Base-by-base conservation (phyloP, 352 stramenopile species). In the Pythium guiyangense region DNA sequence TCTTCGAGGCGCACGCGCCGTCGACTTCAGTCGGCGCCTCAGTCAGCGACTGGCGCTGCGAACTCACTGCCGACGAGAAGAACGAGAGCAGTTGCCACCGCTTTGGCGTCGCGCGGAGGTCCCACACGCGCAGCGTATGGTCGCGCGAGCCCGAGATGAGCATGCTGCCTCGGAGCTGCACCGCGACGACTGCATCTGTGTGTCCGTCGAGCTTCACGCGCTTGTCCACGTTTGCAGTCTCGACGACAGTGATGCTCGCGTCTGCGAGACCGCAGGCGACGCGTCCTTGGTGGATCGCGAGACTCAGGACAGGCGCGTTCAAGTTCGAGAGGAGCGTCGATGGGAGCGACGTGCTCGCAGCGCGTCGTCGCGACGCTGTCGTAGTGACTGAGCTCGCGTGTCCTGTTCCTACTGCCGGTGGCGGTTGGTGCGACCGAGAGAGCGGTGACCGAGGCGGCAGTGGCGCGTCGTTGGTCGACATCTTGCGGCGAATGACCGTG, bases 401-500 rank as follows among this genome's bases (percentile, higher is more conserved):
- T 31, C 25, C 14, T 42, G 14, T 40, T 43, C 15, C 9, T 34
- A n/a, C 35, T 54, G 26, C 27, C n/a, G 46, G 37, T 49, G 58
- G 27, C 50, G 40, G 39, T 52, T 59, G 11, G 14, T 45, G n/a
- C 40, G 50, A 39, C 54, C 40, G 50, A 29, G 39, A 51, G 5
- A 50, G 25, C 40, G 56, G 48, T 12, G 48, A 57, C 17, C 57
- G 59, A 18, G 26, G 25, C 9, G 51, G 52, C n/a, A 59, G 54
- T 52, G 62, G 54, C 27, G 64, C 51, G 26, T 87, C 79, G 22
- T 75, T 63, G 6, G 82, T 62, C 26, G 79, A 90, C 73, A 92
- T 88, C 63, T 89, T 90, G 26, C 82, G 71, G 11, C 80, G 72
- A 56, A 90, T 92, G 22, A 92, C 79, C 4, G 75, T 89, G 63